Percentiles rank a stretch among this genome's conserved stretches.
Conservation (phyloP, 768 basidiomycete species). For the Polyporus arcularius region DNA sequence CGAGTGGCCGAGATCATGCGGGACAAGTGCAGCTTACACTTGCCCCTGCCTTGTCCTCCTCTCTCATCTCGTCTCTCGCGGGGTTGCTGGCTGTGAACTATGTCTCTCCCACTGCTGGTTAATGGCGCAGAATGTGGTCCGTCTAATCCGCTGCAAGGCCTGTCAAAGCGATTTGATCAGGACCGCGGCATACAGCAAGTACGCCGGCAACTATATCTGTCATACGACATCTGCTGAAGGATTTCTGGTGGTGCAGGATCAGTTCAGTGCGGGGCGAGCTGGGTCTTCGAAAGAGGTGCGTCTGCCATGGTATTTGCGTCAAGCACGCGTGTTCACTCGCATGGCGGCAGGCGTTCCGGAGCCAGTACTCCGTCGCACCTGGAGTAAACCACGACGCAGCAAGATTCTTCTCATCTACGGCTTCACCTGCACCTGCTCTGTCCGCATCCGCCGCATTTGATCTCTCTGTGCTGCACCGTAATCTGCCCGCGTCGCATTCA, state of each 20-base stretch:
- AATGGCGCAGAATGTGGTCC: conserved; percentile 84
- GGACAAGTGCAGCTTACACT: not conserved
- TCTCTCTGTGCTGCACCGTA: conserved; percentile 51
- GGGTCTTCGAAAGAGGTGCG: conserved; percentile 66
- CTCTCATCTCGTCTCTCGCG: too few species aligned
- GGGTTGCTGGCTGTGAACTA: conserved; percentile 27
- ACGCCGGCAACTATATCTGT: conserved; percentile 12
- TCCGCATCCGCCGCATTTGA: conserved; percentile 53
- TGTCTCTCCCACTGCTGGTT: conserved; percentile 82
- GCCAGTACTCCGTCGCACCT: conserved; percentile 43
- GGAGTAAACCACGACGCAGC: conserved; percentile 65
- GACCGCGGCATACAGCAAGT: conserved; percentile 84
- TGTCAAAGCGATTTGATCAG: conserved; percentile 77
- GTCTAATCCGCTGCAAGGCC: conserved; percentile 75
- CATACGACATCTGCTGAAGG: not conserved
- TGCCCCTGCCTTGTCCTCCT: not conserved
- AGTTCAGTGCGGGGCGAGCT: conserved; percentile 60
- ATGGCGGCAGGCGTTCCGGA: conserved; percentile 55
- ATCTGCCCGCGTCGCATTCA: conserved; percentile 42
- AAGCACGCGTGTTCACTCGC: not conserved
- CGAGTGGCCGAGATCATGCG: not conserved
- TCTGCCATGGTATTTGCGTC: conserved; percentile 10
- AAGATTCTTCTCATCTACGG: conserved; percentile 57
- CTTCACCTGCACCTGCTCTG: conserved; percentile 31
- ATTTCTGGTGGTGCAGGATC: conserved; percentile 50